A percentile compares a stretch with the other conserved stretches of the same genome.
Conservation (phyloP, 2,329 filamentous ascomycete species). For the Aureobasidium sp. region DNA sequence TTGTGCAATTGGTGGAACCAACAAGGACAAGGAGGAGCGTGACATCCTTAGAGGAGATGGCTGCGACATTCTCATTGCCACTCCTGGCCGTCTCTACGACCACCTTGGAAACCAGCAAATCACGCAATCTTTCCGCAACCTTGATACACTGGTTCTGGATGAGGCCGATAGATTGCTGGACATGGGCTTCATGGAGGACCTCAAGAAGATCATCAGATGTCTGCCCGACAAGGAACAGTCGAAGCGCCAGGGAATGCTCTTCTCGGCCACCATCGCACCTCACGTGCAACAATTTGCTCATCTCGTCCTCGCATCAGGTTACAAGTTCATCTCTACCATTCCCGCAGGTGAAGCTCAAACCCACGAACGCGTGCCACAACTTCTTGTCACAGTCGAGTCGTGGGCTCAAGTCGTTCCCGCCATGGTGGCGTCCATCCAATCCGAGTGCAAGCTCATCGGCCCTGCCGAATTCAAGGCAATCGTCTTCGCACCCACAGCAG, state of each 20-base stretch:
- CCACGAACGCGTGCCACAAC: conserved; percentile 44
- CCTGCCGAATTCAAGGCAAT: conserved; percentile 37
- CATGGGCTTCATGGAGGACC: conserved; percentile 46
- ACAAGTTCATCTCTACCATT: conserved; percentile 38
- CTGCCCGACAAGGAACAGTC: conserved; percentile 43
- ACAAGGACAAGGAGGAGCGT: conserved; percentile 50
- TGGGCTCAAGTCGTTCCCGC: conserved; percentile 6
- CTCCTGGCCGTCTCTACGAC: conserved; percentile 78
- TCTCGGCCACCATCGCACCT: conserved; percentile 40
- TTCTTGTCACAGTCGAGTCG: conserved; percentile 31
- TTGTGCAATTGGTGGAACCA: conserved; percentile 37
- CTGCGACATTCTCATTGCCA: conserved; percentile 71
- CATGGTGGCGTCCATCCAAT: conserved; percentile 4
- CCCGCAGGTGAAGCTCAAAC: conserved; percentile 40
- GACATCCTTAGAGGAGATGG: conserved; percentile 72
- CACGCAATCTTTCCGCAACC: conserved; percentile 39
- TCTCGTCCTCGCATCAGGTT: conserved; percentile 37
- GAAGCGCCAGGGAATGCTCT: conserved; percentile 46
- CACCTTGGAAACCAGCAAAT: conserved; percentile 63
- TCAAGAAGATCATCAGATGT: conserved; percentile 45
- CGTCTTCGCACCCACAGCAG: conserved; percentile 42
- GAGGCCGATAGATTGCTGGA: conserved; percentile 84
- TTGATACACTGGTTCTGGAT: conserved; percentile 41
- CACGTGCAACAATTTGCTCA: conserved; percentile 40
- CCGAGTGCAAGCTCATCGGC: conserved; percentile 12